These are phyloP conservation scores for Tagetes patula DNA, from an alignment of 129 eudicot species.

Conservation along the genomic window DNA sequence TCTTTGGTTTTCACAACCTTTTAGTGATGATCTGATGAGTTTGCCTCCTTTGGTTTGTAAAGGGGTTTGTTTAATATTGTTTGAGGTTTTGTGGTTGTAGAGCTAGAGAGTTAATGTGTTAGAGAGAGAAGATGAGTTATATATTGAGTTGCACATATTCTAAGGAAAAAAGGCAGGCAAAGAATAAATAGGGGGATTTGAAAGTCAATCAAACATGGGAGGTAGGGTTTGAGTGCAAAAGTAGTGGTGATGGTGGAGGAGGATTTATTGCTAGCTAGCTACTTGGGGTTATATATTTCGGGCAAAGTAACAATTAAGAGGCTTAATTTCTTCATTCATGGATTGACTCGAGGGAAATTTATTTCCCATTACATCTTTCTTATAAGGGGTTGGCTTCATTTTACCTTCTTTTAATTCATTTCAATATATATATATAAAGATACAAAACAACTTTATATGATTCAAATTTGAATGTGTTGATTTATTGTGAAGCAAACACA, in stretches of 20 bases:
- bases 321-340: conserved; percentile 27
- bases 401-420: conserved; percentile 2
- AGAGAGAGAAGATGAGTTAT: conserved; percentile 22
- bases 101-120: conserved; percentile 20
- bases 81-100: conserved; percentile 16
- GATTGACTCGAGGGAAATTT: conserved; percentile 42
- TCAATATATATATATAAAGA: not conserved
- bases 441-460: not conserved
- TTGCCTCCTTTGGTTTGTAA: conserved; percentile 27
- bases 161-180: conserved; percentile 29
- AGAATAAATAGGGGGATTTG: conserved; percentile 27
- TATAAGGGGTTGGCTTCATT: not conserved
- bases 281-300: conserved; percentile 38
- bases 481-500: too few relatives aligned
- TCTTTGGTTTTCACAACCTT: conserved; percentile 10
- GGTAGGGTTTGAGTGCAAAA: conserved; percentile 53
- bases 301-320: conserved; percentile 36
- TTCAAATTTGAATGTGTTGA: not conserved
- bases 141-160: conserved; percentile 28
- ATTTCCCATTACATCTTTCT: conserved; percentile 30
- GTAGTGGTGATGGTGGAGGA: conserved; percentile 35
- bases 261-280: conserved; percentile 30
- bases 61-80: conserved; percentile 20
- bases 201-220: conserved; percentile 34
- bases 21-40: conserved; percentile 4